Evolutionary conservation across 1,139 yeast species (phyloP).

Genomic region (Lodderomyces beijingensis): DNA sequence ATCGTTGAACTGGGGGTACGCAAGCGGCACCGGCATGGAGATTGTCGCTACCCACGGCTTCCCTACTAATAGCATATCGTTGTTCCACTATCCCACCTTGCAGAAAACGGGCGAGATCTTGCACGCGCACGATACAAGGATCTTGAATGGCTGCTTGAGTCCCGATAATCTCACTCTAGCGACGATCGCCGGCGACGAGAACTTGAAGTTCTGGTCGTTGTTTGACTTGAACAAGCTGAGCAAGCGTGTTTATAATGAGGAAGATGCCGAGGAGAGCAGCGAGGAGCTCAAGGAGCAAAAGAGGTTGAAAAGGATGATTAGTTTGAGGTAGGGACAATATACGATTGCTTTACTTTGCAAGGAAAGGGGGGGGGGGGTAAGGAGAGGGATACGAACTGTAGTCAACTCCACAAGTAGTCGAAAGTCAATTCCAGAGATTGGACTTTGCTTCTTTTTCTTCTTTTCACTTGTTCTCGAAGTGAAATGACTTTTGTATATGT

Average conservation of each 20-base stretch:
- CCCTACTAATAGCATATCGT: conserved; percentile 79
- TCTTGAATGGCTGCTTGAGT: conserved; percentile 75
- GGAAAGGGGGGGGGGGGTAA: too few species aligned
- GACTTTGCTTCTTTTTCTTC: too few species aligned
- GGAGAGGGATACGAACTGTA: too few species aligned
- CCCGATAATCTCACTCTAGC: conserved; percentile 91
- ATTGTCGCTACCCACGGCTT: conserved; percentile 93
- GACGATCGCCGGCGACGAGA: conserved; percentile 96
- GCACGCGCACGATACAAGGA: conserved; percentile 87
- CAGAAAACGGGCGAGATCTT: conserved; percentile 85
- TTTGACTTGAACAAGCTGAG: conserved; percentile 56
- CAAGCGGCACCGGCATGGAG: conserved; percentile 70
- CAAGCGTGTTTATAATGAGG: conserved; percentile 15
- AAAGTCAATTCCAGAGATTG: too few species aligned
- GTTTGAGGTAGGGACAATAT: conserved; percentile 12
- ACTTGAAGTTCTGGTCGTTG: conserved; percentile 89
- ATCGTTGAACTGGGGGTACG: conserved; percentile 85
- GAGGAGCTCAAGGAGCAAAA: conserved; percentile 15
- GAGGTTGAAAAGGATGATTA: conserved; percentile 16
- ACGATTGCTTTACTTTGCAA: too few species aligned
- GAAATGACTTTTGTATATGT: too few species aligned
- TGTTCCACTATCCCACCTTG: conserved; percentile 82
- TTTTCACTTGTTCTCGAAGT: too few species aligned
- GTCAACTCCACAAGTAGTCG: too few species aligned
- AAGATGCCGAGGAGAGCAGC: conserved; percentile 16